A percentile compares a stretch with the other conserved stretches of the same genome.
These are phyloP conservation scores for Adansonia gregorii DNA, from an alignment of 441 rosid species.

Conservation along the genomic window DNA sequence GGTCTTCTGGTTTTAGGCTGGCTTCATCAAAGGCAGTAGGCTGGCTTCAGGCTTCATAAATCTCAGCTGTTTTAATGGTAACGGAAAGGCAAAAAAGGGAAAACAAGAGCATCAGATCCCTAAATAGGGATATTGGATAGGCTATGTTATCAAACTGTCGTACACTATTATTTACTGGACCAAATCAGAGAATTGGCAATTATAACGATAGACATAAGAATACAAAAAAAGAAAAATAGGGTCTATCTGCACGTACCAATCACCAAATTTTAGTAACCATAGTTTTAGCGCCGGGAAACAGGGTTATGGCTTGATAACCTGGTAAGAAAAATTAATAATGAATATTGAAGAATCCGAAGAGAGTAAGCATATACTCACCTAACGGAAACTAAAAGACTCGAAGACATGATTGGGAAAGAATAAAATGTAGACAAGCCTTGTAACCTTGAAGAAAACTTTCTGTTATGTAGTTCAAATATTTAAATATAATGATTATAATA, in stretches of 20 bases:
- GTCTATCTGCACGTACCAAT: slow-evolving; percentile 58
- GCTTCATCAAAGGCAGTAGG: slow-evolving; percentile 80
- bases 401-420: background rate
- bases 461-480: slow-evolving; percentile 8
- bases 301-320: slow-evolving; percentile 87
- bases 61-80: slow-evolving; percentile 85
- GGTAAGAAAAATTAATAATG: slow-evolving; percentile 54
- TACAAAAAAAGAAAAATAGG: slow-evolving; percentile 26
- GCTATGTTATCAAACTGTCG: slow-evolving; percentile 51
- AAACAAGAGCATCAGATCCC: slow-evolving; percentile 75
- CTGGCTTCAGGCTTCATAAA: slow-evolving; percentile 93
- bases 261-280: slow-evolving; percentile 71
- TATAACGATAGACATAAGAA: slow-evolving; percentile 30
- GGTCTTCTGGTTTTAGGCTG: slow-evolving; percentile 88
- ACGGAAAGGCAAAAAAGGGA: slow-evolving; percentile 77
- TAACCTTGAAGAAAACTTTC: background rate
- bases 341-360: slow-evolving; percentile 37
- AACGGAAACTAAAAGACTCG: slow-evolving; percentile 24
- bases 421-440: background rate
- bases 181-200: slow-evolving; percentile 40
- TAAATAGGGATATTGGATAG: slow-evolving; percentile 60
- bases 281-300: slow-evolving; percentile 75
- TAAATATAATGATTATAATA: background rate
- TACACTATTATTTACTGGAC: slow-evolving; percentile 33
- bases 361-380: slow-evolving; percentile 1